Evolutionary conservation across 2,329 filamentous ascomycete genomes (phyloP).

Genomic region (Alternaria gaisen): DNA sequence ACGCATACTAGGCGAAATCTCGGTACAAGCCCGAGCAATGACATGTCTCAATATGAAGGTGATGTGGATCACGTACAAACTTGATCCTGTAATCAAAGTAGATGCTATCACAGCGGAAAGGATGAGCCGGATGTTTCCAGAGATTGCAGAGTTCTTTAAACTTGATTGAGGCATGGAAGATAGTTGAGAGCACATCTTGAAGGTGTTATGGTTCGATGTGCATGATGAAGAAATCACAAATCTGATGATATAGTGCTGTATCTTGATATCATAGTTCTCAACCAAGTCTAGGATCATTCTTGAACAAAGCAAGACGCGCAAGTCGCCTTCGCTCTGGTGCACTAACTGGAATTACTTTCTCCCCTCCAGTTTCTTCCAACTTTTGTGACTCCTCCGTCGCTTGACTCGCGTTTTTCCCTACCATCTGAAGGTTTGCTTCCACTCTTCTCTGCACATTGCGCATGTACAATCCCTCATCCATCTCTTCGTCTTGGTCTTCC

Average conservation of each 20-base stretch:
- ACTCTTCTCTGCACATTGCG: neutral
- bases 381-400: neutral
- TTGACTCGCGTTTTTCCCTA: neutral
- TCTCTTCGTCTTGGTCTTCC: neutral
- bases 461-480: neutral
- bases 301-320: neutral
- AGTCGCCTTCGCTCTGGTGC: conserved; percentile 6
- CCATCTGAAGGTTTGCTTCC: neutral
- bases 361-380: neutral
- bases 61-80: neutral
- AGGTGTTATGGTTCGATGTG: neutral
- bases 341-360: neutral
- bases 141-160: neutral
- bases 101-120: neutral
- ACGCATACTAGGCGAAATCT: neutral
- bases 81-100: neutral
- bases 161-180: neutral
- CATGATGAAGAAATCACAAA: neutral
- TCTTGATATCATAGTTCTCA: neutral
- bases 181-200: neutral
- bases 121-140: neutral
- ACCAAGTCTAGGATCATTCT: neutral
- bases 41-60: neutral
- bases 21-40: conserved; percentile 1
- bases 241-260: neutral